phyloP scores from a whole-genome alignment of 1,284 basidiomycete genomes.

The Boletus smithii region DNA sequence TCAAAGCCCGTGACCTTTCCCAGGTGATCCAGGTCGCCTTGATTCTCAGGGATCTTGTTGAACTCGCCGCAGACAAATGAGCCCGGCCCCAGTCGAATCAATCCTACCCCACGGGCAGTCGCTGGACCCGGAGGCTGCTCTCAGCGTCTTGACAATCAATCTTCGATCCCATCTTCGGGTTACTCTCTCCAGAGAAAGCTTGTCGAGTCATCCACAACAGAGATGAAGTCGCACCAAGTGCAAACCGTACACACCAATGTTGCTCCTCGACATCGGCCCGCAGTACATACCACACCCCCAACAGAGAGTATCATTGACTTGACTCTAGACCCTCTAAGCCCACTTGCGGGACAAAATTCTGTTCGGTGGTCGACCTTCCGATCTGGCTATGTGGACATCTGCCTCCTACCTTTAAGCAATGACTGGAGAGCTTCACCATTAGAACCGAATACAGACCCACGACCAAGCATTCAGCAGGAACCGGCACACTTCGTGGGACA shows the following conservation, averaged over 20 bases:
- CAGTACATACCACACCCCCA: not conserved
- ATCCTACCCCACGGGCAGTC: not conserved
- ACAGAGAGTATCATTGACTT: conserved; percentile 11
- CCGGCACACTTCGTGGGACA: not conserved
- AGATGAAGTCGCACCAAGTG: not conserved
- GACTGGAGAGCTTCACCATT: not conserved
- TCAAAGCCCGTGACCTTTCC: not conserved
- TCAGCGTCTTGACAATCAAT: not conserved
- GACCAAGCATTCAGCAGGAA: not conserved
- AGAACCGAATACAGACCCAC: not conserved
- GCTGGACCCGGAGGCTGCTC: not conserved
- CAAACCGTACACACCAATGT: not conserved
- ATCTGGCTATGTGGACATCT: conserved; percentile 22
- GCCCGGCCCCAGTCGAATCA: conserved; percentile 7
- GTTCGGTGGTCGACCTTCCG: conserved; percentile 26
- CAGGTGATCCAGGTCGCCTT: conserved; percentile 12
- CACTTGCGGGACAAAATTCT: not conserved
- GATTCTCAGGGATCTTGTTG: not conserved
- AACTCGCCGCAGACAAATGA: conserved; percentile 15
- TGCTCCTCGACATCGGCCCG: not conserved
- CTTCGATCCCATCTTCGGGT: not conserved
- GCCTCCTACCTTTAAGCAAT: conserved; percentile 2
- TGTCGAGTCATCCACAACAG: not conserved
- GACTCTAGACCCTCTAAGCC: conserved; percentile 4
- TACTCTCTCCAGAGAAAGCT: not conserved